Percentiles rank a stretch among this genome's conserved stretches.
Evolutionary conservation across 2,329 filamentous ascomycete species (phyloP).

Genomic region (Fusarium neocosmosporiellum): DNA sequence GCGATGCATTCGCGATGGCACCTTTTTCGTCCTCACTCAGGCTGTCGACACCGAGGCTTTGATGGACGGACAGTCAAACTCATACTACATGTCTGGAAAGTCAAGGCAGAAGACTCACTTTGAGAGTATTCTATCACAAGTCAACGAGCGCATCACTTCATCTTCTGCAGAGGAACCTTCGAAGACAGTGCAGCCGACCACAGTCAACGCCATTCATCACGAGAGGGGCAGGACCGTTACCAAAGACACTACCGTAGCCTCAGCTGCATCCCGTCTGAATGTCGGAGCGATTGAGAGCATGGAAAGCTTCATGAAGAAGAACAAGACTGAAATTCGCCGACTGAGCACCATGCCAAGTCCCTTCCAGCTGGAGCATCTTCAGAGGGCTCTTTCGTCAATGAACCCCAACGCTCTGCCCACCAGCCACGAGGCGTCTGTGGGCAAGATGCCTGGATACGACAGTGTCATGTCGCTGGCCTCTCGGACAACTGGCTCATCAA

Average conservation of each 20-base stretch:
- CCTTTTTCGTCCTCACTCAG: conserved; percentile 61
- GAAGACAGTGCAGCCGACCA: background rate
- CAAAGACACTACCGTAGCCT: background rate
- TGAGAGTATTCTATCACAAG: conserved; percentile 32
- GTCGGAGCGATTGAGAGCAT: conserved; percentile 18
- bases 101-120: conserved; percentile 31
- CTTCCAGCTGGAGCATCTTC: conserved; percentile 12
- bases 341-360: conserved; percentile 25
- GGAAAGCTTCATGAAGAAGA: conserved; percentile 33
- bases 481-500: background rate
- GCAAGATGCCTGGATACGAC: conserved; percentile 1
- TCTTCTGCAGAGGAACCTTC: background rate
- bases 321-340: conserved; percentile 26
- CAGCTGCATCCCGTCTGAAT: conserved; percentile 14
- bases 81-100: conserved; percentile 27
- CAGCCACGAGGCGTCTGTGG: background rate
- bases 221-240: background rate
- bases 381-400: background rate
- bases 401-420: background rate
- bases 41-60: conserved; percentile 34
- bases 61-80: conserved; percentile 1
- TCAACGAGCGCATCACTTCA: conserved; percentile 20
- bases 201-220: conserved; percentile 30
- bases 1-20: conserved; percentile 60
- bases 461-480: conserved; percentile 3